phyloP scores from a whole-genome alignment of 768 basidiomycete genomes.

The Amanita muscaria region DNA sequence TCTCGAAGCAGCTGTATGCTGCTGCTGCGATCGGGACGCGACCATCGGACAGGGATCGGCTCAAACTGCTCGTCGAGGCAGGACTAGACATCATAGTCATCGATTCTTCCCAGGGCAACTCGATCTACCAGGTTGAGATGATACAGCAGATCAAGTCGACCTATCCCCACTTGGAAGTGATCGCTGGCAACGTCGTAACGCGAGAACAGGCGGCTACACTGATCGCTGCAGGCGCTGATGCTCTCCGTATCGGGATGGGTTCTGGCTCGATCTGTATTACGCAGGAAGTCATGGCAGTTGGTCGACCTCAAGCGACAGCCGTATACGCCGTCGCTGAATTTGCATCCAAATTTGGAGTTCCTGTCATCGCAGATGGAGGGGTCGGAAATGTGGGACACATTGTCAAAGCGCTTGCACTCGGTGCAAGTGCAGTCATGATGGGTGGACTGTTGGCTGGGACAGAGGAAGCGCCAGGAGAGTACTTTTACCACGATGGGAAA shows the following conservation, averaged over 20 bases:
- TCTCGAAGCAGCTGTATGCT: slow-evolving; percentile 91
- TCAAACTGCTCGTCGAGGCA: slow-evolving; percentile 80
- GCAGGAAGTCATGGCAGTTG: slow-evolving; percentile 99
- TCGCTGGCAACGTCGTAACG: slow-evolving; percentile 97
- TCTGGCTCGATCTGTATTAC: slow-evolving; percentile 99
- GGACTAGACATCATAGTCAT: slow-evolving; percentile 92
- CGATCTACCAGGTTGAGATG: slow-evolving; percentile 90
- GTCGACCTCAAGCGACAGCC: slow-evolving; percentile 96
- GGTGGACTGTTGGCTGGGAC: slow-evolving; percentile 93
- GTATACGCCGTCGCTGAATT: slow-evolving; percentile 97
- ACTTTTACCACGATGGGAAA: slow-evolving; percentile 99
- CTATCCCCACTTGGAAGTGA: slow-evolving; percentile 81
- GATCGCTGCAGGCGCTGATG: slow-evolving; percentile 93
- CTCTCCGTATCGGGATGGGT: slow-evolving; percentile 95
- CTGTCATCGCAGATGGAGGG: slow-evolving; percentile 95
- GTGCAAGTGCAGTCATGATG: slow-evolving; percentile 98
- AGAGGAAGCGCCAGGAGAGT: slow-evolving; percentile 95
- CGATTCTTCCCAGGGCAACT: slow-evolving; percentile 97
- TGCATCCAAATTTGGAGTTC: slow-evolving; percentile 85
- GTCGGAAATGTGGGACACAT: slow-evolving; percentile 94
- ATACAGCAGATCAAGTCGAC: slow-evolving; percentile 85
- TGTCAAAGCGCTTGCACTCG: slow-evolving; percentile 91
- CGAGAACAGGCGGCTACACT: slow-evolving; percentile 93
- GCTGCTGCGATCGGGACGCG: slow-evolving; percentile 96
- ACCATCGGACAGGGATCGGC: slow-evolving; percentile 76